Base-by-base conservation (phyloP, 2,329 filamentous ascomycete species). In the Pochonia chlamydosporia region DNA sequence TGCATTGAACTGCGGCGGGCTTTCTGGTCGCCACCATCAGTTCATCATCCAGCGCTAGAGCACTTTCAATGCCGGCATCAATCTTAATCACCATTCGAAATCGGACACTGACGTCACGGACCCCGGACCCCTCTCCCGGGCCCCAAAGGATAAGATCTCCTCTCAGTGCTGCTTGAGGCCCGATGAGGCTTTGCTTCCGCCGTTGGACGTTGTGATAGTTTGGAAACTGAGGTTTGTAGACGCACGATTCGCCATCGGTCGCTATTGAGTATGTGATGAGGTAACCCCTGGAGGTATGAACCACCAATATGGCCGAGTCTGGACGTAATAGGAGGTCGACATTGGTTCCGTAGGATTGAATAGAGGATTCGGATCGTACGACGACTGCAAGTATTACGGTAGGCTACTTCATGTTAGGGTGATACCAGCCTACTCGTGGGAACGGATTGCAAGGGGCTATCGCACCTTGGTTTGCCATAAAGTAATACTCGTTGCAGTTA, bases 81-180 rank as follows among this genome's bases (percentile, higher is more conserved):
- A 99, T 89, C 63, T 95, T 95, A 61, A 99, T 97, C 13, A 96
- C 92, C 87, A 96, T 96, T 48, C 92, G 82, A 67, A 99, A 99
- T 10, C 89, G 86, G 42, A 99, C 78, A 58, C 86, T 95, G 47
- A 95, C 82, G 66, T 99, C 93, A 45, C 82, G 81, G 43, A 96
- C 84, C 3, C 89, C 89, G 42, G 78, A 78, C 9, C 87, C 87
- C 64, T 96, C 93, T 28, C 91, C 91, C 2, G 87, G 81, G 0
- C 88, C 88, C 66, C 86, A 81, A 11, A 86, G 63, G 43, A 85
- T 80, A 54, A 82, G 76, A 44, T 85, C 81, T 2, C 79, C 78
- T 16, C 71, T 70, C 8, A 71, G 64, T 28, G 76, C 73, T 4
- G 76, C 69, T 13, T 76, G 73, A n/a, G 76, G 76, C 20, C 75